A percentile compares a stretch with the other conserved stretches of the same genome.
These are phyloP conservation scores for Collybia sp. DNA, from an alignment of 768 basidiomycete species.

Conservation along the genomic window DNA sequence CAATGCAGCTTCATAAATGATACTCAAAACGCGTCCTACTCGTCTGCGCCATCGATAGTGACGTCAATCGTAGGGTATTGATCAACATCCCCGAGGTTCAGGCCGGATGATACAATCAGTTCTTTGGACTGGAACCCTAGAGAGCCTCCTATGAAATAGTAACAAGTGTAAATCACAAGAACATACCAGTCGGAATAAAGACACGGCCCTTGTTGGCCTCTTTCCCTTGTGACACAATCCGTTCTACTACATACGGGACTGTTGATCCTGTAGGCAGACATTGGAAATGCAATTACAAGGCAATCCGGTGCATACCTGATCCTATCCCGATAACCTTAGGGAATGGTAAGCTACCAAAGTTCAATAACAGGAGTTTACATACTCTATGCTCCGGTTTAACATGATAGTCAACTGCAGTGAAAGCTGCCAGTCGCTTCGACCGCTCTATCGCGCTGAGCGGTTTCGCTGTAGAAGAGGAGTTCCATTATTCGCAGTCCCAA, in stretches of 20 bases:
- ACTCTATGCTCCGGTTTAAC: conserved; percentile 81
- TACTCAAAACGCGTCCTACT: conserved; percentile 45
- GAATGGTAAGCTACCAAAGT: not conserved
- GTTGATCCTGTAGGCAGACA: conserved; percentile 62
- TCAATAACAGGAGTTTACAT: conserved; percentile 13
- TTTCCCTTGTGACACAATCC: conserved; percentile 80
- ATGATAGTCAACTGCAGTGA: conserved; percentile 90
- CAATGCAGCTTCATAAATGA: not conserved
- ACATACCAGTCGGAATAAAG: conserved; percentile 83
- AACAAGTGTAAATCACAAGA: not conserved
- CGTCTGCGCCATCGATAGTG: conserved; percentile 97
- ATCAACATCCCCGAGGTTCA: conserved; percentile 84
- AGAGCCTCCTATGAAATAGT: conserved; percentile 1
- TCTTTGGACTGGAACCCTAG: conserved; percentile 93
- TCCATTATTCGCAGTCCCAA: too few species aligned
- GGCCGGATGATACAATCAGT: conserved; percentile 77
- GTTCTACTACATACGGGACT: conserved; percentile 94
- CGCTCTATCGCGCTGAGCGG: conserved; percentile 51
- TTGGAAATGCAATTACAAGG: not conserved
- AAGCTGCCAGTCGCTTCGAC: conserved; percentile 89
- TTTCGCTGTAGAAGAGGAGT: too few species aligned
- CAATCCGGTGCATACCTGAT: conserved; percentile 47
- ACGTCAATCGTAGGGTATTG: conserved; percentile 89
- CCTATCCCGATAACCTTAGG: conserved; percentile 81
- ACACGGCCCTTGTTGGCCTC: conserved; percentile 75